These are phyloP conservation scores for Globisporangium cystogenes DNA, from an alignment of 352 stramenopile genomes.

Conservation along the genomic window DNA sequence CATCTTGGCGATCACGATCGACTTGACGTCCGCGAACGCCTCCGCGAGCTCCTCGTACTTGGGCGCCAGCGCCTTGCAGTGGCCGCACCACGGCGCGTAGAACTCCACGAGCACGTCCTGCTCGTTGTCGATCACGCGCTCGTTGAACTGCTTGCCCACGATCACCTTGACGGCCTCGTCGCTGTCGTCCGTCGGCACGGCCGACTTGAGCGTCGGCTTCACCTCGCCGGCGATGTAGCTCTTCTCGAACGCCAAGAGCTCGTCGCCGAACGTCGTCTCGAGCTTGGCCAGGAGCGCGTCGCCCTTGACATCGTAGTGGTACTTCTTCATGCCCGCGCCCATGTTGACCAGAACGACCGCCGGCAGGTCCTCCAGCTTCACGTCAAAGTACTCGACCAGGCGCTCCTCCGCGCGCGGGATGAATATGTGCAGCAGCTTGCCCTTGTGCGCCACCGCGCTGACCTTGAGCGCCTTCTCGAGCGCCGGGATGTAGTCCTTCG, in stretches of 20 bases:
- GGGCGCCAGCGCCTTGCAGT: slow-evolving; percentile 90
- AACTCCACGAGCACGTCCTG: slow-evolving; percentile 88
- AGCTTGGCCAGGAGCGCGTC: slow-evolving; percentile 75
- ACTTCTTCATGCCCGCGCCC: slow-evolving; percentile 92
- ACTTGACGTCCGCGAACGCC: slow-evolving; percentile 86
- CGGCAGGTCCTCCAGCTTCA: slow-evolving; percentile 85
- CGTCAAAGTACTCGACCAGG: slow-evolving; percentile 93
- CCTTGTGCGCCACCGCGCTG: slow-evolving; percentile 73
- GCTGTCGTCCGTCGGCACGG: slow-evolving; percentile 84
- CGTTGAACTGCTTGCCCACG: slow-evolving; percentile 89
- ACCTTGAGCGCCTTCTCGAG: slow-evolving; percentile 55
- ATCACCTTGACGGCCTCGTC: slow-evolving; percentile 90
- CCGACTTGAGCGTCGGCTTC: slow-evolving; percentile 90
- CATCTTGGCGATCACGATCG: slow-evolving; percentile 94
- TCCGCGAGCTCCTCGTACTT: slow-evolving; percentile 90
- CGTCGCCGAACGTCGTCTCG: slow-evolving; percentile 29
- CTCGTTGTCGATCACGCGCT: slow-evolving; percentile 83
- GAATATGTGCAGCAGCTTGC: slow-evolving; percentile 88
- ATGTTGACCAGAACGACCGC: slow-evolving; percentile 89
- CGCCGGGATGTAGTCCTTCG: slow-evolving; percentile 56
- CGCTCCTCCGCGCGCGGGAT: slow-evolving; percentile 85
- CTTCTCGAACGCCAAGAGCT: slow-evolving; percentile 73
- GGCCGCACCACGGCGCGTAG: slow-evolving; percentile 90
- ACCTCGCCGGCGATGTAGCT: slow-evolving; percentile 85
- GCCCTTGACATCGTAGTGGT: slow-evolving; percentile 65